phyloP scores from a whole-genome alignment of 441 rosid species.

The Populus trichocarpa region DNA sequence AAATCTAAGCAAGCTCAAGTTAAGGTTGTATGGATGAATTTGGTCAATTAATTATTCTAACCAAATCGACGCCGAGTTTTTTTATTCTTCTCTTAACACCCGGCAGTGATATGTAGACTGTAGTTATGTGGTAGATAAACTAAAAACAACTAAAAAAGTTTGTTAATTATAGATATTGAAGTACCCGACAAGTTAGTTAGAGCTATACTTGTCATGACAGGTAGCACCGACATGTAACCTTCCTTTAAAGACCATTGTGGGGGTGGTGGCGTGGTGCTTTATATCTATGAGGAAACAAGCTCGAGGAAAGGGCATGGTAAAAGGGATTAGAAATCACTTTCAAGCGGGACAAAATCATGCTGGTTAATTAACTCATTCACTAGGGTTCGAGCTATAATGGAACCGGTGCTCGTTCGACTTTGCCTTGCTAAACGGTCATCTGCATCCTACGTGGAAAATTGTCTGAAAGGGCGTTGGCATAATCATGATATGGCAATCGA shows the following conservation, averaged over 20 bases:
- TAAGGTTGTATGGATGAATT: no score
- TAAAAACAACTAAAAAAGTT: background rate
- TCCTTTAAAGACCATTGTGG: background rate
- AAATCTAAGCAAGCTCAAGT: no score
- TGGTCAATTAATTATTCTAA: no score
- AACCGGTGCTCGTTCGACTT: no score
- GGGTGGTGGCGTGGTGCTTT: background rate
- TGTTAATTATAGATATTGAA: background rate
- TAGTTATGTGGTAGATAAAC: background rate
- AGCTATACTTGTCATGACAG: background rate
- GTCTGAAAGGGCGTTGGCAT: no score
- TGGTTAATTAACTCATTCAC: background rate
- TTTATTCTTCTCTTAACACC: background rate
- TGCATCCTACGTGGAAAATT: no score
- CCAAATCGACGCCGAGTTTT: no score
- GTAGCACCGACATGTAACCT: background rate
- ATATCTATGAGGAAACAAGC: background rate
- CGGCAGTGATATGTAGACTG: background rate
- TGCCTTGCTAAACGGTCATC: background rate
- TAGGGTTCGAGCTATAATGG: background rate
- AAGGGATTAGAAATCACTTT: background rate
- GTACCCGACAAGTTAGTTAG: slow-evolving; percentile 1
- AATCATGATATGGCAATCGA: no score
- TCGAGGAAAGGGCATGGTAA: background rate
- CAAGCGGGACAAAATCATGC: slow-evolving; percentile 2